These are phyloP conservation scores for Neoboletus magnificus DNA, from an alignment of 768 basidiomycete genomes.

Conservation along the genomic window DNA sequence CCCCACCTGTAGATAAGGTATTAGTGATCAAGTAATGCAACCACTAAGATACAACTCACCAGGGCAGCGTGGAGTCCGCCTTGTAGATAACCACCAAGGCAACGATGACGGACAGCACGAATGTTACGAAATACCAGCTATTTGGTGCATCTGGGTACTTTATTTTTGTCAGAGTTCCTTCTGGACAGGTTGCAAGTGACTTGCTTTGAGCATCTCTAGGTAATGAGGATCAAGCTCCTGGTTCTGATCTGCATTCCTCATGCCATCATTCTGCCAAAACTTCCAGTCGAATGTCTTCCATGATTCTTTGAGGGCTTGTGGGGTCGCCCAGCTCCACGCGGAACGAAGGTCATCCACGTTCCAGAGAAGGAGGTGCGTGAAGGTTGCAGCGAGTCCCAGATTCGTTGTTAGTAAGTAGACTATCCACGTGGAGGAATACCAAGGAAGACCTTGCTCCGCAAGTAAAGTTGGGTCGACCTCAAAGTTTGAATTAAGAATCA, in stretches of 20 bases:
- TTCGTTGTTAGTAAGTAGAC: conserved; percentile 19
- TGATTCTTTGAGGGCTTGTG: conserved; percentile 22
- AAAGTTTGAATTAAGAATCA: conserved; percentile 52
- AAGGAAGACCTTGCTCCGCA: conserved; percentile 36
- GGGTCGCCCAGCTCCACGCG: conserved; percentile 46
- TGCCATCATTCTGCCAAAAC: conserved; percentile 33
- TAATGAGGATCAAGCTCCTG: conserved; percentile 53
- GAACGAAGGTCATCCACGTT: conserved; percentile 47
- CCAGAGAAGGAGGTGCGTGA: conserved; percentile 53
- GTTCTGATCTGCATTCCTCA: conserved; percentile 30
- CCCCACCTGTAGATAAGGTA: conserved; percentile 36
- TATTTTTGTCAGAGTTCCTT: background rate
- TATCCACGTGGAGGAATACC: conserved; percentile 28
- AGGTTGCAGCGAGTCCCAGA: conserved; percentile 42
- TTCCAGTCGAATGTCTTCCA: conserved; percentile 34
- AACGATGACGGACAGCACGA: conserved; percentile 38
- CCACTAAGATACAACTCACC: conserved; percentile 27
- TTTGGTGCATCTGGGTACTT: conserved; percentile 37
- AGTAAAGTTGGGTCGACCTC: conserved; percentile 48
- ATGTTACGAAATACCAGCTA: conserved; percentile 32
- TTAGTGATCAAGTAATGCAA: background rate
- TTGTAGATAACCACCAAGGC: conserved; percentile 55
- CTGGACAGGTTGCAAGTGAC: conserved; percentile 14
- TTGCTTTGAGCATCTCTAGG: conserved; percentile 45
- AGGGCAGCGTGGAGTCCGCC: conserved; percentile 51